A percentile compares a stretch with the other conserved stretches of the same genome.
Conservation (phyloP, 306 rosid genomes). For the Gastrolobium bilobum region DNA sequence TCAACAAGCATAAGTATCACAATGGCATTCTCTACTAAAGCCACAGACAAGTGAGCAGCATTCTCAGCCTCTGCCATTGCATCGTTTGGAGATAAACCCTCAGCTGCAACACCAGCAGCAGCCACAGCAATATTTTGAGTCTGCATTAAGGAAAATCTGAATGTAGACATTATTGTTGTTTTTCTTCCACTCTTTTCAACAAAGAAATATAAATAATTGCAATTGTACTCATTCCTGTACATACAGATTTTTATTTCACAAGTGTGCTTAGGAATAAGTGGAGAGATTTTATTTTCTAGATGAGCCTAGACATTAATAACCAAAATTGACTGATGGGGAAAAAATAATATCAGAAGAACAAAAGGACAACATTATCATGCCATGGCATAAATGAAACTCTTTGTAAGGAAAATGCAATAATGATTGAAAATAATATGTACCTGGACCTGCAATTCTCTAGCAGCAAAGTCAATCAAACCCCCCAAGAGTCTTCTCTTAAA, state of each 20-base stretch:
- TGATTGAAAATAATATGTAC: slow-evolving; percentile 54
- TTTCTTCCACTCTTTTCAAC: slow-evolving; percentile 34
- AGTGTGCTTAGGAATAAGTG: slow-evolving; percentile 7
- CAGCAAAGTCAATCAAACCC: slow-evolving; percentile 87
- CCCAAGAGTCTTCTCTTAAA: slow-evolving; percentile 95
- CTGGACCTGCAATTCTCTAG: slow-evolving; percentile 92
- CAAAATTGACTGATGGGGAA: slow-evolving; percentile 21
- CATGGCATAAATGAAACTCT: slow-evolving; percentile 33
- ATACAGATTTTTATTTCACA: slow-evolving; percentile 16
- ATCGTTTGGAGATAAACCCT: slow-evolving; percentile 82
- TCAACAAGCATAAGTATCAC: slow-evolving; percentile 99
- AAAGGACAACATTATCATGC: slow-evolving; percentile 22
- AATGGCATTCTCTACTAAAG: slow-evolving; percentile 94
- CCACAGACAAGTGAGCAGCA: slow-evolving; percentile 94
- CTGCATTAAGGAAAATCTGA: slow-evolving; percentile 69
- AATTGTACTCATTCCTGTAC: slow-evolving; percentile 18
- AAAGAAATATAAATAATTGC: slow-evolving; percentile 31
- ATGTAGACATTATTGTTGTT: slow-evolving; percentile 54
- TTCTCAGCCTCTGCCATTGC: slow-evolving; percentile 92
- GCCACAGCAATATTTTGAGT: slow-evolving; percentile 96
- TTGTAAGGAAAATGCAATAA: slow-evolving; percentile 36
- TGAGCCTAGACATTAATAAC: slow-evolving; percentile 12
- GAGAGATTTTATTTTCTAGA: slow-evolving; percentile 31
- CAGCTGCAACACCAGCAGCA: slow-evolving; percentile 97
- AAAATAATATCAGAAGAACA: slow-evolving; percentile 7